Evolutionary conservation across 805 yeast genomes (phyloP), one percentile per base, ranked within the genome.

Genomic region (Candida patagonica): DNA sequence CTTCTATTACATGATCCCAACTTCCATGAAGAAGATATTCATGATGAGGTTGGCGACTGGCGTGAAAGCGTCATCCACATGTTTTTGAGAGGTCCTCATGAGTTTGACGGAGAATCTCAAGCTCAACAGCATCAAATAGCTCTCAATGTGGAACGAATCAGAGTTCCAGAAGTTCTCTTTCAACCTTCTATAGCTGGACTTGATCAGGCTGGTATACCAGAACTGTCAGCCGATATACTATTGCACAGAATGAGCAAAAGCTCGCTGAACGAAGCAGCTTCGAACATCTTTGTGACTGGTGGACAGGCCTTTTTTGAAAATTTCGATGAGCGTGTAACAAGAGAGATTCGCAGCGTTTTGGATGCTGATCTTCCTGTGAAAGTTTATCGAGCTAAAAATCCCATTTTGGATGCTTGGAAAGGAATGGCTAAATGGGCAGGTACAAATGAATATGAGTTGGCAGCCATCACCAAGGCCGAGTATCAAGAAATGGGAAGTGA

Each of bases 111-210:
- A 9, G 94, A 85, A 50, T 76, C 82, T 40, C 71, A 76, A n/a
- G 86, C 80, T 48, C 86, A 88, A 50, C 80, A 79, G 45, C 94
- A 88, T 60, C 97, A 92, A 62, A 67, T 94, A 41, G 95, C 88
- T 63, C 52, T 92, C 33, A 94, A 89, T 57, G 70, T 89, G 30
- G 99, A 92, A 62, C 71, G 98, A 43, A 80, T 89, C 22, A 72
- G 94, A 42, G 84, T 89, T 2, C 96, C 97, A 0, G 99, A 92
- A 60, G 79, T 88, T 2, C 56, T 87, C 35, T 87, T 92, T 60
- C 92, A 89, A 57, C 98, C 99, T 5, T 73, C 80, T 6, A 86
- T 92, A 46, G 95, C 94, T 0, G 98, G 98, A 17, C 67, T 87
- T 17, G 98, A 92, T 59, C 97, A 88, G 62, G 95, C 96, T 0